Conservation (phyloP, 169 alveolate genomes). For the Prorocentrum cordatum region DNA sequence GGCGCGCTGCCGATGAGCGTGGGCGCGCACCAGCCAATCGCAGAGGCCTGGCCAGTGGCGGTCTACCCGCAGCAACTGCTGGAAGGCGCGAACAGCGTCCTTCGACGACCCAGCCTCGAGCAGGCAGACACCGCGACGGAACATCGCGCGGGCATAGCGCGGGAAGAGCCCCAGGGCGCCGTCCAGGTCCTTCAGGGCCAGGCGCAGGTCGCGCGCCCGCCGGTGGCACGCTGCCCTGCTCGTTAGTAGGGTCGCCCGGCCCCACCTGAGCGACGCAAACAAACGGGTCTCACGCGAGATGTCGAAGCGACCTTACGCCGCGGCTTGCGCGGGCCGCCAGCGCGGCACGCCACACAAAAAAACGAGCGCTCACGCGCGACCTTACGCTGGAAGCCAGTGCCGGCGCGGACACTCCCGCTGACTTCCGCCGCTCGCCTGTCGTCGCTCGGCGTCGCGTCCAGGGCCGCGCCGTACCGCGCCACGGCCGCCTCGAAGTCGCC, state of each 20-base stretch:
- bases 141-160: constrained; percentile 29
- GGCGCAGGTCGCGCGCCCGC: constrained; percentile 39
- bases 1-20: constrained; percentile 20
- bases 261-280: constrained; percentile 17
- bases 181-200: constrained; percentile 26
- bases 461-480: constrained; percentile 31
- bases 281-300: neutral
- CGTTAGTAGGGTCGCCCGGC: constrained; percentile 33
- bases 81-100: constrained; percentile 3
- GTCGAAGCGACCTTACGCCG: neutral
- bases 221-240: constrained; percentile 64
- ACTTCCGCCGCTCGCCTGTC: neutral
- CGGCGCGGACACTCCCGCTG: neutral
- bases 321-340: neutral
- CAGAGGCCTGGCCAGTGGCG: constrained; percentile 41
- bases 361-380: neutral
- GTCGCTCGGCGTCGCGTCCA: neutral
- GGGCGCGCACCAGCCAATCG: constrained; percentile 60
- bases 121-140: constrained; percentile 20
- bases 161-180: constrained; percentile 43
- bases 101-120: constrained; percentile 39
- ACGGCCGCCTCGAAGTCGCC: constrained; percentile 54
- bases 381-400: neutral
- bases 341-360: neutral
- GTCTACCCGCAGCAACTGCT: constrained; percentile 17